Conservation (phyloP, 1,284 basidiomycete genomes). For the Ustilago hordei region DNA sequence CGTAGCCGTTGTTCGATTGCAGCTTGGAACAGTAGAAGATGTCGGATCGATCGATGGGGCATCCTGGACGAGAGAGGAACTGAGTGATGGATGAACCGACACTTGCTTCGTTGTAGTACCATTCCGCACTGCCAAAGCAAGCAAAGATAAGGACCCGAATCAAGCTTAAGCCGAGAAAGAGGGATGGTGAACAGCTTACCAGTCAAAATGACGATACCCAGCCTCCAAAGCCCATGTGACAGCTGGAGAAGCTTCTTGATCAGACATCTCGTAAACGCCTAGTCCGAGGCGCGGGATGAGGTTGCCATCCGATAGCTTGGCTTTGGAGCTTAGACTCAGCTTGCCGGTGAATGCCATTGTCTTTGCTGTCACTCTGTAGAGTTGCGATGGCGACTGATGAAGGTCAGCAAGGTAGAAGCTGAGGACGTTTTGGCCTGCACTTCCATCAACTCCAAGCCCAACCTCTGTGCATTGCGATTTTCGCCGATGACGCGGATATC, state of each 20-base stretch:
- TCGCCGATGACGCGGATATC: too few relatives aligned
- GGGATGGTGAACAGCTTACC: slow-evolving; percentile 6
- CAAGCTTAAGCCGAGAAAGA: background rate
- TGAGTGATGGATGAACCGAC: slow-evolving; percentile 20
- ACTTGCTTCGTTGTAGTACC: slow-evolving; percentile 37
- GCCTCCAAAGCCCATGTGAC: slow-evolving; percentile 41
- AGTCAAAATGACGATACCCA: slow-evolving; percentile 38
- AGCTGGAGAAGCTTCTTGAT: slow-evolving; percentile 25
- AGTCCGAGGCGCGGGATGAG: slow-evolving; percentile 27
- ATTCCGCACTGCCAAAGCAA: slow-evolving; percentile 21
- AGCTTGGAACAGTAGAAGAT: slow-evolving; percentile 38
- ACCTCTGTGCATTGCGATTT: background rate
- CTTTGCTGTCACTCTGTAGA: slow-evolving; percentile 5
- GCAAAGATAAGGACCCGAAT: too few relatives aligned
- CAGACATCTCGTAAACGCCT: slow-evolving; percentile 35
- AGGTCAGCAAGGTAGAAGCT: background rate
- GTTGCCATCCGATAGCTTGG: slow-evolving; percentile 26
- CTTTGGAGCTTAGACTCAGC: slow-evolving; percentile 20
- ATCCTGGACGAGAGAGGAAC: slow-evolving; percentile 17
- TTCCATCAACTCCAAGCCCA: background rate
- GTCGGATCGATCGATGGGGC: slow-evolving; percentile 15
- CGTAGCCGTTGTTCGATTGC: slow-evolving; percentile 40
- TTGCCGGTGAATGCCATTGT: slow-evolving; percentile 4
- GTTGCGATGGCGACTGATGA: background rate
- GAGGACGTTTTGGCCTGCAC: too few relatives aligned